Base-by-base conservation (phyloP, 495 filamentous ascomycete genomes). In the Aspergillus nidulans region DNA sequence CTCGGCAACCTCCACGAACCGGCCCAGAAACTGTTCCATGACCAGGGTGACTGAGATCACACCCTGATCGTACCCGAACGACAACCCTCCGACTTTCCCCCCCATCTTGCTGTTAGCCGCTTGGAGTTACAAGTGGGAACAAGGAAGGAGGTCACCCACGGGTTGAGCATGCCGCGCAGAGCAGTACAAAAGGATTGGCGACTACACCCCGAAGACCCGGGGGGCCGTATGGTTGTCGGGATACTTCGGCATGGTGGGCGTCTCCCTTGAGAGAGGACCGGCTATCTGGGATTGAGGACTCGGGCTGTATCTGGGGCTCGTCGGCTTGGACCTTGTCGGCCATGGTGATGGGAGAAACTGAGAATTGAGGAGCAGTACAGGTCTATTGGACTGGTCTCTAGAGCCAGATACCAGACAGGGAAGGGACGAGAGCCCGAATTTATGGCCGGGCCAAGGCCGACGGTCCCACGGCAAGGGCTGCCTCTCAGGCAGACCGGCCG, bases 31-130 rank as follows among this genome's bases (percentile, higher is more conserved):
- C 47, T 83, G 80, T 21, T 77, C 69, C 80, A 82, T 82, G 16
- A 81, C 78, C 34, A 83, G 63, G 19, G 78, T 80, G 1, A 85
- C 71, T 2, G 77, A 80, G 24, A 85, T 74, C 15, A 85, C 81
- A 25, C 69, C 74, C 52, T 79, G 77, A 50, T 84, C 81, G 60
- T 83, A 84, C 15, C 81, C 81, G 52, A 84, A 84, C 8, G 81
- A 59, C 43, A 82, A 60, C 39, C 81, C 81, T 45, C 81, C 81
- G 0, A 84, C n/a, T n/a, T n/a, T n/a, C n/a, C n/a, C n/a, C n/a
- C n/a, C n/a, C n/a, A n/a, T n/a, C n/a, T n/a, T n/a, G n/a, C n/a
- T n/a, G n/a, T n/a, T n/a, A n/a, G n/a, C n/a, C n/a, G n/a, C n/a
- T n/a, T n/a, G n/a, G n/a, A n/a, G n/a, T n/a, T n/a, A n/a, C n/a